These are phyloP conservation scores for Emergomyces pasteurianus DNA, from an alignment of 2,329 filamentous ascomycete genomes.

Conservation along the genomic window DNA sequence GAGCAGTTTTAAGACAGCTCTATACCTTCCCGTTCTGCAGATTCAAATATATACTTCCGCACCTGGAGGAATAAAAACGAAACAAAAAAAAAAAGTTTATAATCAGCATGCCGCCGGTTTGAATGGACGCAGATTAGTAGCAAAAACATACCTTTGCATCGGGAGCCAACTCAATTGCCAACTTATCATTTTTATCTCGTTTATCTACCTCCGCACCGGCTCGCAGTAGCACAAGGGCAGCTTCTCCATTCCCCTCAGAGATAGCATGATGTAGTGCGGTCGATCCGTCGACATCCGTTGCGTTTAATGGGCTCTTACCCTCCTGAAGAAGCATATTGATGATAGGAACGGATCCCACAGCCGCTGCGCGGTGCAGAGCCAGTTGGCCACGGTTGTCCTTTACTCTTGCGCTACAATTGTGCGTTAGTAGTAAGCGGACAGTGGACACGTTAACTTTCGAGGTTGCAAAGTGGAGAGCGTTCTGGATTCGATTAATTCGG, in stretches of 20 bases:
- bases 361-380: conserved; percentile 80
- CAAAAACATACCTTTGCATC: conserved; percentile 57
- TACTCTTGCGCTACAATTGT: conserved; percentile 64
- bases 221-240: conserved; percentile 70
- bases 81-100: background rate
- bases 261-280: conserved; percentile 76
- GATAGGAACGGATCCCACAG: conserved; percentile 80
- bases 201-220: conserved; percentile 73
- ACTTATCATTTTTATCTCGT: conserved; percentile 55
- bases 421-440: conserved; percentile 62
- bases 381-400: conserved; percentile 84
- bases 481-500: conserved; percentile 37
- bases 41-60: conserved; percentile 61
- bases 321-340: conserved; percentile 65
- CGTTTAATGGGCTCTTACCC: conserved; percentile 65
- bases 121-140: background rate
- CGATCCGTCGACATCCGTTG: conserved; percentile 68
- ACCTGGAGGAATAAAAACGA: conserved; percentile 38
- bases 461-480: conserved; percentile 78
- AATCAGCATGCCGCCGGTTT: background rate
- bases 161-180: conserved; percentile 72
- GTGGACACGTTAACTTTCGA: conserved; percentile 81
- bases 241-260: conserved; percentile 56
- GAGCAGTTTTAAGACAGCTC: conserved; percentile 36
- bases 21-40: conserved; percentile 75